Evolutionary conservation across 2,329 filamentous ascomycete species (phyloP).

Genomic region (Cytospora chrysosperma): DNA sequence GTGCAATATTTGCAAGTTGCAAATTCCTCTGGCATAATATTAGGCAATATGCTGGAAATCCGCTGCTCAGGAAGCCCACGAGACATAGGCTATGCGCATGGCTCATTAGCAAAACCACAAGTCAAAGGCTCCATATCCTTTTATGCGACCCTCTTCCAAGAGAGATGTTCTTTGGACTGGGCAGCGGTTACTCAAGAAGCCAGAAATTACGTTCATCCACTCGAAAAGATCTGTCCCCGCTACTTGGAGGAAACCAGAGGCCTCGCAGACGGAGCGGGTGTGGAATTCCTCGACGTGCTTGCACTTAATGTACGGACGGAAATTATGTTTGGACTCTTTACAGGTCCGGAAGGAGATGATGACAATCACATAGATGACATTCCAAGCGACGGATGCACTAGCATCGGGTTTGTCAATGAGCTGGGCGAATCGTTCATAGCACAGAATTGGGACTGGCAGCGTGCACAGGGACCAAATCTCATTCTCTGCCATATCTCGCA

Average conservation of each 20-base stretch:
- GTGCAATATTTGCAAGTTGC: no score
- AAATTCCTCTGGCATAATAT: not conserved
- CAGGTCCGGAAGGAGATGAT: not conserved
- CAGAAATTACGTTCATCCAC: constrained; percentile 1
- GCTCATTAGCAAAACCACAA: constrained; percentile 8
- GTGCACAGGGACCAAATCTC: constrained; percentile 17
- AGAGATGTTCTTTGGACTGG: constrained; percentile 20
- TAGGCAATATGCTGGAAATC: constrained; percentile 9
- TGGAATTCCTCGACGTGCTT: constrained; percentile 19
- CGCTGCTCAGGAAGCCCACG: constrained; percentile 20
- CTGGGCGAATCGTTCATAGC: constrained; percentile 11
- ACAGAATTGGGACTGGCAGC: constrained; percentile 26
- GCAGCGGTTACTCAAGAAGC: constrained; percentile 15
- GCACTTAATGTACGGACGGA: constrained; percentile 25
- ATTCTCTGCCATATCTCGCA: constrained; percentile 30
- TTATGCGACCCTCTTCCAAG: constrained; percentile 16
- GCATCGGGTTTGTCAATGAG: constrained; percentile 6
- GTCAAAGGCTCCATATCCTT: constrained; percentile 22
- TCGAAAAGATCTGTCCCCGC: constrained; percentile 6
- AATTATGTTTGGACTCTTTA: constrained; percentile 23
- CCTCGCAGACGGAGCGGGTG: constrained; percentile 17
- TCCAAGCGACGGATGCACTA: constrained; percentile 25
- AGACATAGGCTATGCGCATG: constrained; percentile 21
- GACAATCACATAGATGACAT: not conserved
- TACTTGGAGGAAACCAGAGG: constrained; percentile 23